These are phyloP conservation scores for Cotoneaster glaucophyllus DNA, from an alignment of 306 rosid species.

Conservation along the genomic window DNA sequence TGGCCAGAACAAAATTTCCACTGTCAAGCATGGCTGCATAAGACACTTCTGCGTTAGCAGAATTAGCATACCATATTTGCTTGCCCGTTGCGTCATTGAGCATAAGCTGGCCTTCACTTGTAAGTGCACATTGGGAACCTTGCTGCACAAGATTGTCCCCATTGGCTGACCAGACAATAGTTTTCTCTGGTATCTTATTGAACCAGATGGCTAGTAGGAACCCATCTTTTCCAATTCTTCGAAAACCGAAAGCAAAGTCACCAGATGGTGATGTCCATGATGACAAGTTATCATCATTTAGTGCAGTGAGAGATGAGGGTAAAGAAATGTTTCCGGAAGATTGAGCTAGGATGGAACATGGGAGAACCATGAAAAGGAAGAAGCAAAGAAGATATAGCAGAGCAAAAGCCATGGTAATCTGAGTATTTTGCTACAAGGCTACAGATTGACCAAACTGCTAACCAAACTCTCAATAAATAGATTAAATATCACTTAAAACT, in stretches of 20 bases:
- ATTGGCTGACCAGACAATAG: constrained; percentile 41
- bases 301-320: constrained; percentile 26
- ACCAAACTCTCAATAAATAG: too few relatives aligned
- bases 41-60: background rate
- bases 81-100: constrained; percentile 26
- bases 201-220: constrained; percentile 43
- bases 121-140: constrained; percentile 29
- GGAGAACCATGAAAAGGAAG: background rate
- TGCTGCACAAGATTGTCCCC: background rate
- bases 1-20: constrained; percentile 43
- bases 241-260: constrained; percentile 46
- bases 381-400: background rate
- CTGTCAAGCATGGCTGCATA: constrained; percentile 38
- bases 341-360: constrained; percentile 7
- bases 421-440: background rate
- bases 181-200: constrained; percentile 25
- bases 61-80: background rate
- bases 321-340: constrained; percentile 7
- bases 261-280: constrained; percentile 28
- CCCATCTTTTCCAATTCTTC: background rate
- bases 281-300: background rate
- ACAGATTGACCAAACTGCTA: background rate
- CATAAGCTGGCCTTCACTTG: constrained; percentile 8
- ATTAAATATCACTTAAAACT: too few relatives aligned
- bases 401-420: background rate